Evolutionary conservation across 176 grass and related monocot genomes (phyloP).

Genomic region (Oryza meyeriana): DNA sequence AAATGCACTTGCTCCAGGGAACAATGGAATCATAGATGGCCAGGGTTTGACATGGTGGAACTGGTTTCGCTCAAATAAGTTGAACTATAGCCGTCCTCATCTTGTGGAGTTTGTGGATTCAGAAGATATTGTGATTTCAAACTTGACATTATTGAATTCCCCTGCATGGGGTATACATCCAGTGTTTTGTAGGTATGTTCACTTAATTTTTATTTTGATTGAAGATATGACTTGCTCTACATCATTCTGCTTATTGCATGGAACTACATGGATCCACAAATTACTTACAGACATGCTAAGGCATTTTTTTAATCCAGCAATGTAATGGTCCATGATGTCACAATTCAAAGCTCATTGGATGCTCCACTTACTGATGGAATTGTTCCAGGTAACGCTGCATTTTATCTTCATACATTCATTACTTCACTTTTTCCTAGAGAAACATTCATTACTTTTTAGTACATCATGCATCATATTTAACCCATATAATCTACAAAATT

Average conservation of each 20-base stretch:
- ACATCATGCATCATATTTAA: not conserved
- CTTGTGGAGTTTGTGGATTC: constrained; percentile 84
- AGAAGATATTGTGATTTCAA: constrained; percentile 62
- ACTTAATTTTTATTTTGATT: too few relatives aligned
- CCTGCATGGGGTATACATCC: constrained; percentile 89
- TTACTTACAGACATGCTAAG: not conserved
- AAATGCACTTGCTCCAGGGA: constrained; percentile 42
- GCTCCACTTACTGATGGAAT: constrained; percentile 79
- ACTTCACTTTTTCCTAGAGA: not conserved
- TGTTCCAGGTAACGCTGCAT: constrained; percentile 59
- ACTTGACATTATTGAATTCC: constrained; percentile 70
- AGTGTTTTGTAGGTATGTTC: constrained; percentile 67
- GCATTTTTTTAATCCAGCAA: constrained; percentile 42
- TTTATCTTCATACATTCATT: not conserved
- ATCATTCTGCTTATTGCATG: constrained; percentile 16
- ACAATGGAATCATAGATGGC: constrained; percentile 64
- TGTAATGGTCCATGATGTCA: constrained; percentile 53
- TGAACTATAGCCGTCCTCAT: constrained; percentile 90
- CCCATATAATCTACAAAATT: not conserved
- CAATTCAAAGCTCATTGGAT: constrained; percentile 54
- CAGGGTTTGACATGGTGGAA: constrained; percentile 91
- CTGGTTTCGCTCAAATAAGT: constrained; percentile 54
- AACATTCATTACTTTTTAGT: not conserved
- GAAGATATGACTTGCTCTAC: not conserved
- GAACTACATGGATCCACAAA: not conserved